Percentiles rank a stretch among this genome's conserved stretches.
phyloP scores from a whole-genome alignment of 2,329 filamentous ascomycete genomes.

The Xylaria sp. region DNA sequence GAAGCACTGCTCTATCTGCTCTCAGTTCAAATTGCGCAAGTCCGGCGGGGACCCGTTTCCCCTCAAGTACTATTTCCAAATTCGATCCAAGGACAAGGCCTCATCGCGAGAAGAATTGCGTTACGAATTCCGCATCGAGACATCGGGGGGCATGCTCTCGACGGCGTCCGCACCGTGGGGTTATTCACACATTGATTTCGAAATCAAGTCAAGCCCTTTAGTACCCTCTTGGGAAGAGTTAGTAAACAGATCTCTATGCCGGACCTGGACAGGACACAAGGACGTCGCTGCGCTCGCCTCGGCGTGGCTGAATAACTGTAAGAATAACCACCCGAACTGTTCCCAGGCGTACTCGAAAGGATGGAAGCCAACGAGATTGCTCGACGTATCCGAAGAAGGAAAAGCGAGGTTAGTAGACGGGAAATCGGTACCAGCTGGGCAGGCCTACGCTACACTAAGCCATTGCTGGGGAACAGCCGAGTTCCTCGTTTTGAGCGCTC shows the following conservation, averaged over 20 bases:
- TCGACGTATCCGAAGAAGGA: constrained; percentile 14
- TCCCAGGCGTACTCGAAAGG: background rate
- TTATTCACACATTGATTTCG: background rate
- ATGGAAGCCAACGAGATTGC: constrained; percentile 19
- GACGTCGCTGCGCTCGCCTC: background rate
- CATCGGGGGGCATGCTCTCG: too few relatives aligned
- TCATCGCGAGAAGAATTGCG: too few relatives aligned
- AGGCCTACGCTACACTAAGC: constrained; percentile 17
- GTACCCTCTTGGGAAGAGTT: background rate
- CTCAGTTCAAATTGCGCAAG: too few relatives aligned
- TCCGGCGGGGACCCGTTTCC: too few relatives aligned
- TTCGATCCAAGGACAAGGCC: too few relatives aligned
- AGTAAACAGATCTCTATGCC: background rate
- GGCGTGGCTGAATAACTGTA: background rate
- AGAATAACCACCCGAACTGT: background rate
- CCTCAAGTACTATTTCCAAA: too few relatives aligned
- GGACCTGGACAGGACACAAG: constrained; percentile 11
- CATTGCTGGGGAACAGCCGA: constrained; percentile 11
- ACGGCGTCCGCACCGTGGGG: too few relatives aligned
- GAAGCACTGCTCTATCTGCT: too few relatives aligned
- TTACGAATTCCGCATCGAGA: too few relatives aligned
- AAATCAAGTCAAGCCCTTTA: background rate
- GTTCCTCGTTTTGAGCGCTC: constrained; percentile 2
- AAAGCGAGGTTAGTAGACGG: constrained; percentile 1
- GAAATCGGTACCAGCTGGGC: background rate